Evolutionary conservation across 1,139 yeast species (phyloP), one percentile per base, ranked within the genome.

Genomic region (Zygosaccharomyces sapae): DNA sequence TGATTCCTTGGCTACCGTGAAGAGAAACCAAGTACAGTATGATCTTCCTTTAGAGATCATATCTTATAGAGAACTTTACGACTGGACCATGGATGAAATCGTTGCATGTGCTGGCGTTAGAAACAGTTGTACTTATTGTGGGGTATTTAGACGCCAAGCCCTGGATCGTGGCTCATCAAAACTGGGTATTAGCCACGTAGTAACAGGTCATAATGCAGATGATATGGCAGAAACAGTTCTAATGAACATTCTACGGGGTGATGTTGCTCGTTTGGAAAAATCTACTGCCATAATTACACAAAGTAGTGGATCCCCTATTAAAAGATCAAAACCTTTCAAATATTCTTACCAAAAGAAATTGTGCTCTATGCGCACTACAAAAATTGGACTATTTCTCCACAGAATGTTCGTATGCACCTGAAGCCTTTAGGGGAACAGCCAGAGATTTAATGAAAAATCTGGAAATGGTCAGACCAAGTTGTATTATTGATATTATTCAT

Each of bases 21-120:
- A 90, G 64, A 76, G 98, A 55, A 92, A 94, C 67, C 90, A 89
- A 66, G 70, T 72, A 22, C 98, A 92, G 66, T 92, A 92, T 66
- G 76, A 80, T 12, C 80, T 92, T 81, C 96, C 95, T 0, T 71
- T 92, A 47, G 92, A 87, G 62, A 89, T 92, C 49, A 85, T 94
- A 4, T 86, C 96, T 5, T 92, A 92, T 61, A 81, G 81, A 54
- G 96, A 90, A 33, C 72, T 92, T 18, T 92, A 92, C 62, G 76
- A 83, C 63, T 92, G 99, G 99, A 87, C 96, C 6, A 92, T 92
- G 99, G 99, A 92, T 69, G 95, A 89, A 61, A 88, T 92, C 44
- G 99, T 92, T 1, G 82, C 92, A 1, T 88, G 95, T 66, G 94
- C 96, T 1, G 98, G 98, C 6, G 83, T 87, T 44, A 77, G 96